Percentiles rank a stretch among this genome's conserved stretches.
These are phyloP conservation scores for Blastocystis sp. DNA, from an alignment of 352 stramenopile genomes.

Conservation along the genomic window DNA sequence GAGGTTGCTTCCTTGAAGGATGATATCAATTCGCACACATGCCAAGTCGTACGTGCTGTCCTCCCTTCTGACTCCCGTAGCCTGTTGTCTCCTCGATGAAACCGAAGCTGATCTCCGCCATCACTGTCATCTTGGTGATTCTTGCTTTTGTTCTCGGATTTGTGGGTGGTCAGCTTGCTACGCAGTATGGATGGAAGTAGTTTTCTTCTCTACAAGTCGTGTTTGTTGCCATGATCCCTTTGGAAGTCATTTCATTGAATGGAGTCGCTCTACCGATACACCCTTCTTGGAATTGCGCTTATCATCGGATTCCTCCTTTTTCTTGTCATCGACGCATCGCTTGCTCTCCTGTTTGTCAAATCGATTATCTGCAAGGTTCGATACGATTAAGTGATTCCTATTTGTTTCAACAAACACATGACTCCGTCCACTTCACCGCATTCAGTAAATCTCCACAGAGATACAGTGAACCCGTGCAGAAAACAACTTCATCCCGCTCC, in stretches of 20 bases:
- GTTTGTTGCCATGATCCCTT: not conserved
- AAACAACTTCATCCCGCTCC: not conserved
- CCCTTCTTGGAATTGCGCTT: not conserved
- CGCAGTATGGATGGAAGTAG: not conserved
- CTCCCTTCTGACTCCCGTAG: no score
- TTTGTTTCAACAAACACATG: slow-evolving; percentile 1
- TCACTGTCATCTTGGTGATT: not conserved
- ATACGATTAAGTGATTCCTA: not conserved
- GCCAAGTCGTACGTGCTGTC: no score
- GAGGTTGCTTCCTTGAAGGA: not conserved
- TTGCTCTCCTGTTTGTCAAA: not conserved
- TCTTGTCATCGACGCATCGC: not conserved
- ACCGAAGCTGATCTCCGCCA: not conserved
- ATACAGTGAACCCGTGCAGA: slow-evolving; percentile 32
- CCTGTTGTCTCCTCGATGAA: no score
- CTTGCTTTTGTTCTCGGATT: slow-evolving; percentile 17
- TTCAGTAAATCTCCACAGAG: slow-evolving; percentile 47
- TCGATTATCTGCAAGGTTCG: not conserved
- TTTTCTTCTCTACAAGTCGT: not conserved
- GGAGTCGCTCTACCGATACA: not conserved
- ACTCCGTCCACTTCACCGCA: not conserved
- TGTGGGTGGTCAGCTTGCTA: slow-evolving; percentile 20
- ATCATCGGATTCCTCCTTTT: not conserved
- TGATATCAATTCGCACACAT: not conserved
- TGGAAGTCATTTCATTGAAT: not conserved